A percentile compares a stretch with the other conserved stretches of the same genome.
Conservation (phyloP, 2,329 filamentous ascomycete species). For the Apiospora arundinis region DNA sequence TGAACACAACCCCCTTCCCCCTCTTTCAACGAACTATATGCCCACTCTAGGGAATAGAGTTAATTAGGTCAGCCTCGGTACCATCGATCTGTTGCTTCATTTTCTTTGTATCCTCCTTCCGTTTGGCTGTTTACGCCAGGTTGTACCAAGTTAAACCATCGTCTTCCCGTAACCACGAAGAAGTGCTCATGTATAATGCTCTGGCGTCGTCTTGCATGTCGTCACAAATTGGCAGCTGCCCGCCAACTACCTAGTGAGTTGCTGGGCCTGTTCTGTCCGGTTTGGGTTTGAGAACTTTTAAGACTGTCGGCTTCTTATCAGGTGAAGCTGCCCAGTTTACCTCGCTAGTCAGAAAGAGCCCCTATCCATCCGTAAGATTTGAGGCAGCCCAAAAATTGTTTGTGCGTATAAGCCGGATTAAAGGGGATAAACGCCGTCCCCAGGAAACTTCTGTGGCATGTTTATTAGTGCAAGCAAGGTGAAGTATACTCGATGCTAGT, state of each 20-base stretch:
- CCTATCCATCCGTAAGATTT: not conserved
- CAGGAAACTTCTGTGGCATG: not conserved
- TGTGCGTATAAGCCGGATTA: not conserved
- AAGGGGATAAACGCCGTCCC: not conserved
- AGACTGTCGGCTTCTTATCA: no score
- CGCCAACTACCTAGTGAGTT: no score
- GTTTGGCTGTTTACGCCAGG: no score
- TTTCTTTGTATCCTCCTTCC: not conserved
- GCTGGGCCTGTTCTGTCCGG: no score
- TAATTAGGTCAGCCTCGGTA: not conserved
- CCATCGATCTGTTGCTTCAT: not conserved
- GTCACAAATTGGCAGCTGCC: no score
- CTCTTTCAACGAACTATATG: not conserved
- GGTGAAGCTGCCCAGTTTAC: not conserved
- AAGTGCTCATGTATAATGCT: not conserved
- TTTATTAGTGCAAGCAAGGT: not conserved
- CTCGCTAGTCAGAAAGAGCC: not conserved
- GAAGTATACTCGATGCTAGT: not conserved
- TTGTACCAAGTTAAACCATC: no score
- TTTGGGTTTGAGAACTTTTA: no score
- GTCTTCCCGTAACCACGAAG: not conserved
- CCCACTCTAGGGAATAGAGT: not conserved
- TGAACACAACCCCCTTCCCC: not conserved
- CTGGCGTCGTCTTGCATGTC: not conserved
- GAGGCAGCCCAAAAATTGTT: not conserved